Evolutionary conservation across 176 grass and related monocot genomes (phyloP), one percentile per base, ranked within the genome.

Genomic region (Aegilops speltoides): DNA sequence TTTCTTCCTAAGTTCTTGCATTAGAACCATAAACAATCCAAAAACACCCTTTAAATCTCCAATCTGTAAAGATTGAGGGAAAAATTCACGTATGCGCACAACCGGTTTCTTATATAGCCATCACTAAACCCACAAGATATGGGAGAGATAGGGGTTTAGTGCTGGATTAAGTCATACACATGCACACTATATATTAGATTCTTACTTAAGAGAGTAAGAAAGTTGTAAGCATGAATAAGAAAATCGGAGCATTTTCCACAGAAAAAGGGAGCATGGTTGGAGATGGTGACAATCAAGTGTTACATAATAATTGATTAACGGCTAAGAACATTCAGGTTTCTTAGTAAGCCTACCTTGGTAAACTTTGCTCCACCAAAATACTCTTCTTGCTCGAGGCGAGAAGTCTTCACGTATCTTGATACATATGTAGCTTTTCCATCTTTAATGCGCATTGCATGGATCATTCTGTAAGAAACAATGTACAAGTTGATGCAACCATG

Each of bases 361-460:
- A 98, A 98, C 84, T 98, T 95, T 7, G 96, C 82, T 87, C 88
- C 88, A 57, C 90, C 91, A 91, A 95, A 94, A 94, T 88, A 85
- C 25, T 98, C 96, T 91, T 98, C 96, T 91, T 98, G 96, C 50
- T 98, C 94, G 40, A 98, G 90, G 46, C 89, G 89, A 82, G 96
- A 93, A 37, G 96, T 98, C 73, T 91, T 94, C 45, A 98, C 96
- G 48, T 94, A 98, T 75, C 96, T 93, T 77, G 96, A 98, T 69
- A 95, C 88, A 86, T 98, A 98, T 22, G 96, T 92, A 69, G 93
- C 96, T 85, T 94, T 98, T 82, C 96, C 96, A 82, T 94, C 96
- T 85, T 98, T 98, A 80, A 95, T 95, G 24, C 81, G 91, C 91
- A 94, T 94, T 24, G 89, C 96, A 79, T 98, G 96, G 82, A 98